These are phyloP conservation scores for Phytophthora sojae DNA, from an alignment of 352 stramenopile species.

Conservation along the genomic window DNA sequence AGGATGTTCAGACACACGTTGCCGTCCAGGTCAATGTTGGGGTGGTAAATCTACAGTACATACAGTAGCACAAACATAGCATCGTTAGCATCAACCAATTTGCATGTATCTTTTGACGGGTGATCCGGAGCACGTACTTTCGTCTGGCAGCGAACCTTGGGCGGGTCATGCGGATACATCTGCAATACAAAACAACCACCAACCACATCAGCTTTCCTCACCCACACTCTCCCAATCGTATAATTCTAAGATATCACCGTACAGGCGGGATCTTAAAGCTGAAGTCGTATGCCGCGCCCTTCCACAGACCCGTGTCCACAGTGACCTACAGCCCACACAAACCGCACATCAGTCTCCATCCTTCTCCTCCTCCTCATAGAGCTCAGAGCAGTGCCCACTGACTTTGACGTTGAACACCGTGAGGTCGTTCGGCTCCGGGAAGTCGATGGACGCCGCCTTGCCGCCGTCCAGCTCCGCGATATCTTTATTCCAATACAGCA, in stretches of 20 bases:
- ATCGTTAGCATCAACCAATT: slow-evolving; percentile 6
- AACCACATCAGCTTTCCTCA: slow-evolving; percentile 6
- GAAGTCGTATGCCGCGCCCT: slow-evolving; percentile 97
- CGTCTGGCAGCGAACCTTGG: slow-evolving; percentile 97
- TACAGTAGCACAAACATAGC: slow-evolving; percentile 23
- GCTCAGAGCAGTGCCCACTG: slow-evolving; percentile 45
- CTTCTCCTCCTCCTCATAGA: background rate
- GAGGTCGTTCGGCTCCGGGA: slow-evolving; percentile 98
- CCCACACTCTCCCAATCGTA: background rate
- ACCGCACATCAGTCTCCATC: background rate
- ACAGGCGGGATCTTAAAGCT: slow-evolving; percentile 97
- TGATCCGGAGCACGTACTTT: slow-evolving; percentile 62
- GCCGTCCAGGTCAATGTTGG: slow-evolving; percentile 98
- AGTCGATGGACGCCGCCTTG: slow-evolving; percentile 95
- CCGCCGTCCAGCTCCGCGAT: slow-evolving; percentile 98
- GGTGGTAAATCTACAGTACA: slow-evolving; percentile 97
- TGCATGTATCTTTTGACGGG: background rate
- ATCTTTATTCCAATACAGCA: slow-evolving; percentile 61
- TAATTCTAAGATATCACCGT: slow-evolving; percentile 12
- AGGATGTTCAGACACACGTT: slow-evolving; percentile 99
- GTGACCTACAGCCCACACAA: slow-evolving; percentile 64
- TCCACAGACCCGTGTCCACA: slow-evolving; percentile 97
- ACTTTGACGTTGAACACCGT: slow-evolving; percentile 90
- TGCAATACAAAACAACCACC: slow-evolving; percentile 31
- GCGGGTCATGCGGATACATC: slow-evolving; percentile 97